phyloP scores from a whole-genome alignment of 306 rosid genomes.

The Abrus precatorius region DNA sequence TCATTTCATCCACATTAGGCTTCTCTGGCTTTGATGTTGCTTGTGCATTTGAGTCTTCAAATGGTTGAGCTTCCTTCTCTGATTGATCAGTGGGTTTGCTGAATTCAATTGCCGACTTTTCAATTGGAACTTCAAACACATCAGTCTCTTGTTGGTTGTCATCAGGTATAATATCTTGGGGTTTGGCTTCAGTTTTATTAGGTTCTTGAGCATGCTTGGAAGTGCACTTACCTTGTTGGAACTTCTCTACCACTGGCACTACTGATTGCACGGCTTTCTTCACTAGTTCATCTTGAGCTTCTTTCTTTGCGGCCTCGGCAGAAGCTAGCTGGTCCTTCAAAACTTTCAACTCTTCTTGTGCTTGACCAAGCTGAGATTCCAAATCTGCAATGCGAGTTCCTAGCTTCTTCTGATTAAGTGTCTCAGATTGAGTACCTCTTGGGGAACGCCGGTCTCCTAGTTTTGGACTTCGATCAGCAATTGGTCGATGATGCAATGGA shows the following conservation, averaged over 20 bases:
- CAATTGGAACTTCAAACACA: conserved; percentile 81
- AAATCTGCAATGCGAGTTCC: conserved; percentile 90
- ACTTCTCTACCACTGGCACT: conserved; percentile 49
- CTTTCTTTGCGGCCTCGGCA: conserved; percentile 87
- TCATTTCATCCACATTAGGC: conserved; percentile 54
- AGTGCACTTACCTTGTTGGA: conserved; percentile 52
- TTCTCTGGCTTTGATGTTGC: conserved; percentile 54
- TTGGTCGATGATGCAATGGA: conserved; percentile 74
- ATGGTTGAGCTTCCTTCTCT: conserved; percentile 57
- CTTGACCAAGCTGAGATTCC: conserved; percentile 91
- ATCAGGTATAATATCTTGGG: conserved; percentile 46
- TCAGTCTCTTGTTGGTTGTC: conserved; percentile 74
- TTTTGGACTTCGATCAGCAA: conserved; percentile 81
- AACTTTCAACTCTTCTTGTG: conserved; percentile 71
- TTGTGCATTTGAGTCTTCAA: conserved; percentile 43
- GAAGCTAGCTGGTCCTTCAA: conserved; percentile 81
- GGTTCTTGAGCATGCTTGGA: conserved; percentile 53
- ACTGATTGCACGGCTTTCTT: conserved; percentile 63
- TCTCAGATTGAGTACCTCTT: conserved; percentile 71
- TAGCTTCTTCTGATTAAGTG: conserved; percentile 78
- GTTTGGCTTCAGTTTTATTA: conserved; percentile 42
- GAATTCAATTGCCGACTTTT: conserved; percentile 56
- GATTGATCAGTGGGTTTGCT: conserved; percentile 48
- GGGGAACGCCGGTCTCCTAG: conserved; percentile 83
- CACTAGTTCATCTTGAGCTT: conserved; percentile 76